Conservation (phyloP, 2,329 filamentous ascomycete species). For the Didymella arachidicola region DNA sequence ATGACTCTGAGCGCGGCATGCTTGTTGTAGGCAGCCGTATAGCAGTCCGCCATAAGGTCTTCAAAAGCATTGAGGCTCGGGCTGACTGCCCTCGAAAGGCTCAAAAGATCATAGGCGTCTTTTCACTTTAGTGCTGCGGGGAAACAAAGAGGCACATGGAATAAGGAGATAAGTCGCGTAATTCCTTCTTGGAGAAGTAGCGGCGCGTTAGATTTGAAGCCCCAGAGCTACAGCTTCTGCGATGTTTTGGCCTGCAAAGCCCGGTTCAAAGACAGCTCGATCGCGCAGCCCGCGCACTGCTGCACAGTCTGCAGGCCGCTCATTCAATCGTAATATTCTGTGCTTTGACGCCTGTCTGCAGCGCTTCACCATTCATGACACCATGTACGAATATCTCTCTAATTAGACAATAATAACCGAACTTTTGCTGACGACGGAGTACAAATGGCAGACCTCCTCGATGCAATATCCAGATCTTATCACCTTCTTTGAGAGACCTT, state of each 20-base stretch:
- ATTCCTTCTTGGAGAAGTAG: not conserved
- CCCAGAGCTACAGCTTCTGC: not conserved
- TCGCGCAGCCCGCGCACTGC: not conserved
- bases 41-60: not conserved
- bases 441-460: slow-evolving; percentile 28
- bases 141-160: not conserved
- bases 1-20: not conserved
- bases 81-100: not conserved
- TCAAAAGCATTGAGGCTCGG: not conserved
- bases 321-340: not conserved
- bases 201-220: not conserved
- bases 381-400: slow-evolving; percentile 40
- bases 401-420: slow-evolving; percentile 31
- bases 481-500: slow-evolving; percentile 28
- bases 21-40: not conserved
- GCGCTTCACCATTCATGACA: slow-evolving; percentile 35
- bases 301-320: not conserved
- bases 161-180: not conserved
- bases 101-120: not conserved
- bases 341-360: not conserved
- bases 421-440: slow-evolving; percentile 24
- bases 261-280: not conserved
- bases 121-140: not conserved
- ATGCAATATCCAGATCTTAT: slow-evolving; percentile 35
- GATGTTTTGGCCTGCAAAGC: not conserved